phyloP scores from a whole-genome alignment of 805 yeast genomes.

The Metschnikowia anglica region DNA sequence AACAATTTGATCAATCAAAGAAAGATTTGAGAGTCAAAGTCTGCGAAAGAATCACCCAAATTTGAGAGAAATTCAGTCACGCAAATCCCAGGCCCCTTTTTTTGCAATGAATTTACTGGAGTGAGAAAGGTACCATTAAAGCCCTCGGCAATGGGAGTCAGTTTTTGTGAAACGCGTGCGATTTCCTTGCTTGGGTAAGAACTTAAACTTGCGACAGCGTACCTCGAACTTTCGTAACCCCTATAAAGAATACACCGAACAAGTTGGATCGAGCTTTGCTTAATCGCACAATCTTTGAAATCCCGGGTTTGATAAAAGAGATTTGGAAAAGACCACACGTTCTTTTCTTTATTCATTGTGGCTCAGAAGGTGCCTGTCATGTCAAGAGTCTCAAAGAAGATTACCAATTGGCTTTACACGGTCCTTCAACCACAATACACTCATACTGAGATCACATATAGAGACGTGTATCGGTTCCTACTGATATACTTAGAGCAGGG shows the following conservation, averaged over 20 bases:
- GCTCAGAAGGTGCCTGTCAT: conserved; percentile 10
- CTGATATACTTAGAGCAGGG: conserved; percentile 43
- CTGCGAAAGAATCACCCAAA: no score
- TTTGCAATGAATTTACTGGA: not conserved
- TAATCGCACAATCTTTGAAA: not conserved
- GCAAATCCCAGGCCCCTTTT: no score
- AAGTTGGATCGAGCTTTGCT: not conserved
- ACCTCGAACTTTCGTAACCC: not conserved
- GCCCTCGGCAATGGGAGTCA: not conserved
- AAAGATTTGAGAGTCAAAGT: no score
- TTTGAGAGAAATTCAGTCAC: no score
- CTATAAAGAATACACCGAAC: no score
- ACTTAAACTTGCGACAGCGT: not conserved
- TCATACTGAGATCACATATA: conserved; percentile 57
- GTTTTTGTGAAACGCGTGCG: conserved; percentile 6
- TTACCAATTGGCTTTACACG: conserved; percentile 41
- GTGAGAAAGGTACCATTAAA: not conserved
- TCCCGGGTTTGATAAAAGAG: not conserved
- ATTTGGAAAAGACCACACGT: not conserved
- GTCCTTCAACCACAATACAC: conserved; percentile 53
- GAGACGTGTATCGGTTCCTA: conserved; percentile 59
- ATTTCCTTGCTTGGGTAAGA: not conserved
- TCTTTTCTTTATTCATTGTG: not conserved
- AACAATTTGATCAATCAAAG: not conserved
- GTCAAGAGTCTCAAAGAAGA: conserved; percentile 30